These are phyloP conservation scores for Botryotinia convoluta DNA, from an alignment of 2,329 filamentous ascomycete genomes.

Conservation along the genomic window DNA sequence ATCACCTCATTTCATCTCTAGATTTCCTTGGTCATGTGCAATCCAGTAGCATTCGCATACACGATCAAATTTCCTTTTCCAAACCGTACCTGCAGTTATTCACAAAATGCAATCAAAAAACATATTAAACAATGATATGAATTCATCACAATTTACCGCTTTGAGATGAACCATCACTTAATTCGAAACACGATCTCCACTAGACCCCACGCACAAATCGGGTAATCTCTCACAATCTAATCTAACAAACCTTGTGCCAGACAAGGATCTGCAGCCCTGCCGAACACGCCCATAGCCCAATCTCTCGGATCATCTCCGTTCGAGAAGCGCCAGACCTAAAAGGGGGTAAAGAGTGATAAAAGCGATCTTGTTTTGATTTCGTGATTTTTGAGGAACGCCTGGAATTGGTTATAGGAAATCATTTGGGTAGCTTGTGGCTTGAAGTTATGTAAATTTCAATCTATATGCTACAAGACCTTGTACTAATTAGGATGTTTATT, in stretches of 20 bases:
- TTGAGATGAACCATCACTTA: constrained; percentile 12
- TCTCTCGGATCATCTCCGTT: constrained; percentile 21
- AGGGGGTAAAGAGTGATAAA: not conserved
- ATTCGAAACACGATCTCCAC: constrained; percentile 18
- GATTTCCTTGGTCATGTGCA: not conserved
- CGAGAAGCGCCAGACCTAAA: not conserved
- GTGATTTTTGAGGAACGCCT: not conserved
- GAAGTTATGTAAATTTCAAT: constrained; percentile 12
- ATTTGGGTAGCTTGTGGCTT: constrained; percentile 10
- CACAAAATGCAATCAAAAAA: constrained; percentile 14
- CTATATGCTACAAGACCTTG: constrained; percentile 13
- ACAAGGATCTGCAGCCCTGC: constrained; percentile 18
- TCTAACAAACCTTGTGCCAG: constrained; percentile 8
- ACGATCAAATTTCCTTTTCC: constrained; percentile 14
- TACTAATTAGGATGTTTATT: constrained; percentile 6
- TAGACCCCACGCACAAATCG: constrained; percentile 17
- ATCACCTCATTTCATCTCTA: constrained; percentile 6
- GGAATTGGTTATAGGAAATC: constrained; percentile 3
- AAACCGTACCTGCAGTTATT: constrained; percentile 15
- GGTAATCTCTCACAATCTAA: constrained; percentile 21
- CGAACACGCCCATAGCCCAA: constrained; percentile 13
- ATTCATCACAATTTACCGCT: not conserved
- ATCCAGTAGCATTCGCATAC: not conserved
- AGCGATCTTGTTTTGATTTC: not conserved
- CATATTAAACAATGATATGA: constrained; percentile 16